Evolutionary conservation across 78 protist genomes (phyloP).

Genomic region (slime mould (Dictyostelium discoideum)): DNA sequence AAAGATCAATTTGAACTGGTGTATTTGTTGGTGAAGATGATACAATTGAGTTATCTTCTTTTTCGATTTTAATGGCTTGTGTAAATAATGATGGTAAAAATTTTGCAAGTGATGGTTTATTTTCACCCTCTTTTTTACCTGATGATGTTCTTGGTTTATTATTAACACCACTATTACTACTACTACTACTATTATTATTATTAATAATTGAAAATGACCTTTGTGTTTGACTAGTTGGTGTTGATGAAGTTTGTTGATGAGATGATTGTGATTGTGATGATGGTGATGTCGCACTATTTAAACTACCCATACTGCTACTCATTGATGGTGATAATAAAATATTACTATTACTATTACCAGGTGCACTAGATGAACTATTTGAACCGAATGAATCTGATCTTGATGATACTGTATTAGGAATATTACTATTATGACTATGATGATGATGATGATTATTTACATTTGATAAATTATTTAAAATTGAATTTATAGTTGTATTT

Average conservation of each 20-base stretch:
- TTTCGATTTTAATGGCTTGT: slow-evolving; percentile 4
- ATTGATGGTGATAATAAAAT: not conserved
- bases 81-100: slow-evolving; percentile 23
- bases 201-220: not conserved
- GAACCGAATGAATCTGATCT: slow-evolving; percentile 37
- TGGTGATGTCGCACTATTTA: not conserved
- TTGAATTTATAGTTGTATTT: not conserved
- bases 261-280: not conserved
- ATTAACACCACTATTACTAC: not conserved
- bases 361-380: not conserved
- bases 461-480: slow-evolving; percentile 11
- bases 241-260: not conserved
- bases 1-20: not conserved
- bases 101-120: not conserved
- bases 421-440: not conserved
- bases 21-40: not conserved
- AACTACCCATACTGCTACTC: not conserved
- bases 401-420: not conserved
- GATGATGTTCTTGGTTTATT: slow-evolving; percentile 4
- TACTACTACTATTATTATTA: not conserved
- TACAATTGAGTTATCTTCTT: not conserved
- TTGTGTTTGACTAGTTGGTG: not conserved
- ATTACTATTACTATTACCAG: not conserved
- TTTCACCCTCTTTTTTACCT: slow-evolving; percentile 4
- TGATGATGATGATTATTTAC: not conserved